phyloP scores from a whole-genome alignment of 805 yeast genomes.

The Ogataea parapolymorpha region DNA sequence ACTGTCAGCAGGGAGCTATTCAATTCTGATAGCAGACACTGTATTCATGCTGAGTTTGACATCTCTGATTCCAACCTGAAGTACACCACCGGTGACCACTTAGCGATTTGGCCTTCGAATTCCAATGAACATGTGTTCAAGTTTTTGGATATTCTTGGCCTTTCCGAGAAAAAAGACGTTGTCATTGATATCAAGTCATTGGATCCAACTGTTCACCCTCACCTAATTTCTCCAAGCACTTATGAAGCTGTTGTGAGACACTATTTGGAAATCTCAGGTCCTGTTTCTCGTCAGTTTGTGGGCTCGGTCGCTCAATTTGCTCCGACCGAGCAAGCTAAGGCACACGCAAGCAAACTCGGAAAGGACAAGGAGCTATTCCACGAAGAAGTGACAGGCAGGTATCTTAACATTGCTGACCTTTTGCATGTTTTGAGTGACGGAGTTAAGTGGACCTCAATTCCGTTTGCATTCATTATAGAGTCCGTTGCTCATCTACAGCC shows the following conservation, averaged over 20 bases:
- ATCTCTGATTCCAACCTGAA: slow-evolving; percentile 68
- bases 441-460: slow-evolving; percentile 67
- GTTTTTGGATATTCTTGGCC: slow-evolving; percentile 62
- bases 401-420: slow-evolving; percentile 74
- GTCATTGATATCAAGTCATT: slow-evolving; percentile 64
- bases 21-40: slow-evolving; percentile 59
- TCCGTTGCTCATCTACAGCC: slow-evolving; percentile 80
- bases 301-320: slow-evolving; percentile 75
- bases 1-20: slow-evolving; percentile 65
- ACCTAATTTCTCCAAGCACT: slow-evolving; percentile 79
- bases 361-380: slow-evolving; percentile 70
- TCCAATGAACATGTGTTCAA: slow-evolving; percentile 68
- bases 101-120: slow-evolving; percentile 94
- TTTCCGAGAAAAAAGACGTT: slow-evolving; percentile 46
- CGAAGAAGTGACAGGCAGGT: slow-evolving; percentile 53
- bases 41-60: slow-evolving; percentile 90
- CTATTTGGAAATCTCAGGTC: slow-evolving; percentile 87
- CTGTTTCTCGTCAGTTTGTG: slow-evolving; percentile 86
- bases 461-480: slow-evolving; percentile 83
- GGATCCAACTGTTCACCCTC: slow-evolving; percentile 58
- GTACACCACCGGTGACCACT: slow-evolving; percentile 93
- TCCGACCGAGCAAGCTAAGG: slow-evolving; percentile 59
- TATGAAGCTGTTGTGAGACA: slow-evolving; percentile 81
- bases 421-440: slow-evolving; percentile 61
- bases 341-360: slow-evolving; percentile 50